Conservation (phyloP, 2,329 filamentous ascomycete species). For the Fusarium lateritium region DNA sequence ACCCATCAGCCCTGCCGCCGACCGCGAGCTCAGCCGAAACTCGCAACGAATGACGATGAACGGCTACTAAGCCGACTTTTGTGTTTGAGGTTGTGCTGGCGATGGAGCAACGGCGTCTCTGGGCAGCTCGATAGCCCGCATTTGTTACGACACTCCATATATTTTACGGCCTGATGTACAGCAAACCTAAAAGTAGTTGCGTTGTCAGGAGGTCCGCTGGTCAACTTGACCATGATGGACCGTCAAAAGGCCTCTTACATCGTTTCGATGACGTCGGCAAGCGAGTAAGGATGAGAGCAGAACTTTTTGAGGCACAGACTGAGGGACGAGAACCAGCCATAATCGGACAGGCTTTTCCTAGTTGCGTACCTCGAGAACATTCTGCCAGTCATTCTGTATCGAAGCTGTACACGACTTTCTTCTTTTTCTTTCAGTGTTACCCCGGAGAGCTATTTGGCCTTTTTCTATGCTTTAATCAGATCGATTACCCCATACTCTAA, state of each 20-base stretch:
- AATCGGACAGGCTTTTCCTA: constrained; percentile 25
- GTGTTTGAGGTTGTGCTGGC: constrained; percentile 51
- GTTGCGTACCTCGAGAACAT: constrained; percentile 10
- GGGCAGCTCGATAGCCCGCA: constrained; percentile 49
- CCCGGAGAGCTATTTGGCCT: constrained; percentile 54
- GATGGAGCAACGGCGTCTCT: constrained; percentile 55
- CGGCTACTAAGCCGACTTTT: constrained; percentile 79
- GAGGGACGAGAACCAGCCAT: constrained; percentile 9
- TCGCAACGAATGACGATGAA: constrained; percentile 99
- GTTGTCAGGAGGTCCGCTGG: constrained; percentile 41
- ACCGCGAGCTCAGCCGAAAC: constrained; percentile 95
- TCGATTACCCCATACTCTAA: constrained; percentile 53
- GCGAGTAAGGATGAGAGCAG: constrained; percentile 43
- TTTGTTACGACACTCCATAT: constrained; percentile 53
- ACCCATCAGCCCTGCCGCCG: constrained; percentile 95
- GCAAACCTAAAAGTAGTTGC: constrained; percentile 47
- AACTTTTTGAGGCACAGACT: constrained; percentile 14
- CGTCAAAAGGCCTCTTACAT: constrained; percentile 40
- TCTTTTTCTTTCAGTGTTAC: constrained; percentile 57
- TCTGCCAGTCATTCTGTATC: constrained; percentile 25
- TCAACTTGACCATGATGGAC: constrained; percentile 34
- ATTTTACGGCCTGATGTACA: constrained; percentile 52
- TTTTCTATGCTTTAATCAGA: constrained; percentile 59
- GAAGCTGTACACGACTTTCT: constrained; percentile 50
- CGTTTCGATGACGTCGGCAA: constrained; percentile 39